Evolutionary conservation across 345 rosid genomes (phyloP), one percentile per base, ranked within the genome.

Genomic region (Citrus medica): DNA sequence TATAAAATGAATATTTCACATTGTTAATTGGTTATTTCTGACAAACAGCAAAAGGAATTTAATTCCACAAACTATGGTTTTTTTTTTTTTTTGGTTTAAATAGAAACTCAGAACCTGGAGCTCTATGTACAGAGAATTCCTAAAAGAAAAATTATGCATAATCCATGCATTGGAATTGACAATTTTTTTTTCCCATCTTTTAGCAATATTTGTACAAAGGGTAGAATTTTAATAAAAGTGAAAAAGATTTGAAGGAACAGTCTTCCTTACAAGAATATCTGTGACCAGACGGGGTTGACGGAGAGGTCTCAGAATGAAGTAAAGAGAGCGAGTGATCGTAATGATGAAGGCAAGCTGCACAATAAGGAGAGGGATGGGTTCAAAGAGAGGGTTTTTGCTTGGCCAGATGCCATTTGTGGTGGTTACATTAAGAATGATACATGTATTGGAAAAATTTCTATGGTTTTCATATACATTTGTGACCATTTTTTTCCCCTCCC

Each of bases 381-480:
- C 81, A 17, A 37, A 21, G 63, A 84, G 74, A 8, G 87, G 84
- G 68, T 82, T 82, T 5, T 86, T 78, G 13, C 73, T 66, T 27
- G 73, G 83, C 85, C 89, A 82, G 22, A 82, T 61, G 72, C 87
- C 85, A 75, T 80, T 83, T 14, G 6, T 14, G 4, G 66, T 59
- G 21, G 85, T 83, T 32, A 86, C 75, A 38, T 86, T 81, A 62
- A 86, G 71, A 35, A 81, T 9, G 2, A 75, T 74, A 48, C 86
- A 86, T 22, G 30, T 12, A 9, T 22, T 9, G 19, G 38, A 35
- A 32, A 7, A 3, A 38, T 77, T 77, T 27, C 16, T 3, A 22
- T 27, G 22, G 38, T 30, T 24, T 59, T 24, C 19, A 21, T 5
- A 60, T 35, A 19, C 51, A 16, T 19, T 6, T 38, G 35, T 3